phyloP scores from a whole-genome alignment of 108 stramenopile genomes.

The Pelagomonas calceolata region DNA sequence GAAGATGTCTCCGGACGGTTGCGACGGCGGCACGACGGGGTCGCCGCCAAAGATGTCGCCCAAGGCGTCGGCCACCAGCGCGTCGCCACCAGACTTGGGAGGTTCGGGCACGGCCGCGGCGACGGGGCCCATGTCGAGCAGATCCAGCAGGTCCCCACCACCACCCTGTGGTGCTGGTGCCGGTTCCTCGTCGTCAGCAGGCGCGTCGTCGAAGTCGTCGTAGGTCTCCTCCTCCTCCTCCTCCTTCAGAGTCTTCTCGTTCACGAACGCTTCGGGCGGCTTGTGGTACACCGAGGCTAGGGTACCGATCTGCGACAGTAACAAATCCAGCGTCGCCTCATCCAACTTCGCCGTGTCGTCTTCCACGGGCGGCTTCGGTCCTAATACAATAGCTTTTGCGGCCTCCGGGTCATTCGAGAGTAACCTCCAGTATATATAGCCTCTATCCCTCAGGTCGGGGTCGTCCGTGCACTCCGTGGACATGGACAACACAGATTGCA shows the following conservation, averaged over 20 bases:
- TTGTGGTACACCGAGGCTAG: conserved; percentile 93
- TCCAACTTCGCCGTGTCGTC: conserved; percentile 92
- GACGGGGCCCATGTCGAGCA: conserved; percentile 62
- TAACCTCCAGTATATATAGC: conserved; percentile 98
- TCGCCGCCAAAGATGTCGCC: conserved; percentile 28
- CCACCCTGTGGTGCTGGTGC: too few relatives aligned
- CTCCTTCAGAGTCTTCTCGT: conserved; percentile 13
- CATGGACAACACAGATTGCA: conserved; percentile 87
- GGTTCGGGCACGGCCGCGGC: too few relatives aligned
- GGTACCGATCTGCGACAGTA: conserved; percentile 88
- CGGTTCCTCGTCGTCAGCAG: conserved; percentile 25
- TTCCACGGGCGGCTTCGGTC: conserved; percentile 94
- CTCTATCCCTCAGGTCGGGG: conserved; percentile 95
- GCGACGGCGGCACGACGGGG: conserved; percentile 3
- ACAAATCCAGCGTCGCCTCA: conserved; percentile 71
- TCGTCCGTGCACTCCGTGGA: conserved; percentile 96
- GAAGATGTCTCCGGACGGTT: neutral
- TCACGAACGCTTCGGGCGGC: conserved; percentile 95
- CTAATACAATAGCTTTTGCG: conserved; percentile 92
- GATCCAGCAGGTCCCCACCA: too few relatives aligned
- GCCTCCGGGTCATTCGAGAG: conserved; percentile 92
- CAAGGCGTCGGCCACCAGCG: conserved; percentile 12
- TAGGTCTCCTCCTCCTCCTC: conserved; percentile 52
- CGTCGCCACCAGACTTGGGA: neutral
- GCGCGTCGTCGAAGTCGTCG: conserved; percentile 65